Conservation (phyloP, 2,329 filamentous ascomycete species). For the Epichloe sp. region DNA sequence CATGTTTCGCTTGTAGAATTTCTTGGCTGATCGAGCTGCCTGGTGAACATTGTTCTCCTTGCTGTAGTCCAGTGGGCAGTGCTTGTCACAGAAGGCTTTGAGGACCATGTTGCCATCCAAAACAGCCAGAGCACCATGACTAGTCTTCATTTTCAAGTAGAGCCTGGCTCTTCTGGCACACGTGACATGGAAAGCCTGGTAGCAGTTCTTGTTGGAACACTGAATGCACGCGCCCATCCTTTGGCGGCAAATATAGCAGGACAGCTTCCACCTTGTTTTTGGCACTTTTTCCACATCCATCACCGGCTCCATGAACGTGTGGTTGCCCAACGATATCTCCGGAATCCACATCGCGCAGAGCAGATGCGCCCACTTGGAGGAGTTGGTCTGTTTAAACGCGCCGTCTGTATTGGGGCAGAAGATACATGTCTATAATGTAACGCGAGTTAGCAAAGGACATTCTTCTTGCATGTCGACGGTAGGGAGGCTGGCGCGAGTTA, state of each 20-base stretch:
- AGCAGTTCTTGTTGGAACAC: constrained; percentile 94
- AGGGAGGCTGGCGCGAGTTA: not conserved
- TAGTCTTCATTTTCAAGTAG: constrained; percentile 94
- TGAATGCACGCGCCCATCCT: constrained; percentile 98
- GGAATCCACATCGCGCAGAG: constrained; percentile 98
- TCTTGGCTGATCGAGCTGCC: constrained; percentile 71
- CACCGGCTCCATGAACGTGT: constrained; percentile 95
- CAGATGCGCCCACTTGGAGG: constrained; percentile 91
- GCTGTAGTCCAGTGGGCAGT: constrained; percentile 80
- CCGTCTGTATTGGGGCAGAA: constrained; percentile 97
- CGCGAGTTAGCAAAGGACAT: not conserved
- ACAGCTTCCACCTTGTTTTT: constrained; percentile 82
- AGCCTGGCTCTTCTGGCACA: constrained; percentile 80
- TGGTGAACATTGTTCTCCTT: constrained; percentile 72
- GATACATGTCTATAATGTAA: constrained; percentile 59
- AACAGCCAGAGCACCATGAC: constrained; percentile 62
- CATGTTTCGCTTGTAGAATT: constrained; percentile 84
- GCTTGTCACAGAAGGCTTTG: constrained; percentile 92
- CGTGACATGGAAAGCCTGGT: constrained; percentile 92
- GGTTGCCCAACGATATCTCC: constrained; percentile 88
- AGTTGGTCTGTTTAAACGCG: constrained; percentile 95
- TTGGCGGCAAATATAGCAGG: constrained; percentile 93
- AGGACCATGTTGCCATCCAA: constrained; percentile 69
- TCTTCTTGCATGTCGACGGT: not conserved
- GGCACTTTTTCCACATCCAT: constrained; percentile 97